These are phyloP conservation scores for Eutreptiella sp. DNA, from an alignment of 208 protist species.

Conservation along the genomic window DNA sequence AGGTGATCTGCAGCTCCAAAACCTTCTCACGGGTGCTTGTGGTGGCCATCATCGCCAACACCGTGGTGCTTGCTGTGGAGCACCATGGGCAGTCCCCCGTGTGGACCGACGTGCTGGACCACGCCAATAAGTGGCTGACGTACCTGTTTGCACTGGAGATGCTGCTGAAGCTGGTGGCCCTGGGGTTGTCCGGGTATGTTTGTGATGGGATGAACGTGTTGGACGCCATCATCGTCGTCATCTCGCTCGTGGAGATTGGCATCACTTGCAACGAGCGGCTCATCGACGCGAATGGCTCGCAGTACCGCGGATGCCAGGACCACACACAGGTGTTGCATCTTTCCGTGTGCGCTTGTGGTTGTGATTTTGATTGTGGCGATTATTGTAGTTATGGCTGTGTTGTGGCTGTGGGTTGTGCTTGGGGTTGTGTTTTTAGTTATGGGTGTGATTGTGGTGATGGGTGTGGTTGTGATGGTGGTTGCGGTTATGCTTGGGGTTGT, in stretches of 20 bases:
- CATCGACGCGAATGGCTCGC: too few relatives aligned
- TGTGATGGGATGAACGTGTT: conserved; percentile 30
- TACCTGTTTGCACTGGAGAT: conserved; percentile 53
- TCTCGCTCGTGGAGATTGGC: conserved; percentile 29
- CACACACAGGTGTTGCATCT: conserved; percentile 26
- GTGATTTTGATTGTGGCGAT: too few relatives aligned
- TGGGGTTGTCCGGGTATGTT: conserved; percentile 33
- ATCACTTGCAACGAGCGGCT: neutral
- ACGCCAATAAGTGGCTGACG: conserved; percentile 37
- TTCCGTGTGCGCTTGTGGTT: neutral
- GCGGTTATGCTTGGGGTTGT: too few relatives aligned
- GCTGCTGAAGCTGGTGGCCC: conserved; percentile 48
- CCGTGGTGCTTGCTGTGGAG: conserved; percentile 55
- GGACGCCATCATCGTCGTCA: conserved; percentile 19
- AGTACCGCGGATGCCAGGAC: too few relatives aligned
- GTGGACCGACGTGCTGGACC: conserved; percentile 1
- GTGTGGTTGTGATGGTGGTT: too few relatives aligned
- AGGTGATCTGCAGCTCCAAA: too few relatives aligned
- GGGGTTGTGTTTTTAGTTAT: too few relatives aligned
- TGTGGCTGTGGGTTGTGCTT: too few relatives aligned
- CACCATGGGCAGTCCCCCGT: conserved; percentile 10
- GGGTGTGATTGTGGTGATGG: too few relatives aligned
- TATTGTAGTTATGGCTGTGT: too few relatives aligned
- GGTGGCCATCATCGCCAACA: conserved; percentile 37
- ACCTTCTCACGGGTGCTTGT: neutral